Evolutionary conservation across 768 basidiomycete species (phyloP).

Genomic region (Auriscalpium vulgare): DNA sequence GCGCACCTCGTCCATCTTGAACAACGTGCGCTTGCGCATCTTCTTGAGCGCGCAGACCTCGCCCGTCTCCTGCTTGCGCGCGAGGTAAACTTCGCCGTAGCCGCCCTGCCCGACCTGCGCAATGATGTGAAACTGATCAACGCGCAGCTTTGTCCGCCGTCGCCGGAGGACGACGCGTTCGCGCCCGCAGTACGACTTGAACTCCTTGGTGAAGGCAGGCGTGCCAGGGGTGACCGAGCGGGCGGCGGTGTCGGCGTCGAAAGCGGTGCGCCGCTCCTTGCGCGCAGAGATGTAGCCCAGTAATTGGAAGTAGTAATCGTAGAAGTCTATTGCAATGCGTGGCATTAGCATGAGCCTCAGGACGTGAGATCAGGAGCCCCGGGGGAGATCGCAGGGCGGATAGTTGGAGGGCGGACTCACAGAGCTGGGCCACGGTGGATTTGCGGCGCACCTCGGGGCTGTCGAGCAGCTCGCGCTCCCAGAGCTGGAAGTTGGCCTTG

Average conservation of each 20-base stretch:
- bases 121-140: constrained; percentile 97
- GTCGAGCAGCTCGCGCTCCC: constrained; percentile 83
- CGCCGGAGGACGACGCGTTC: constrained; percentile 90
- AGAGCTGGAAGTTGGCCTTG: constrained; percentile 51
- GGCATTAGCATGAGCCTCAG: neutral
- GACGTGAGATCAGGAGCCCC: neutral
- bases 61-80: constrained; percentile 89
- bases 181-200: constrained; percentile 87
- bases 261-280: constrained; percentile 74
- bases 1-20: constrained; percentile 95
- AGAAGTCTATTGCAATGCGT: no score
- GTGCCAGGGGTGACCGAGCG: constrained; percentile 40
- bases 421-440: constrained; percentile 94
- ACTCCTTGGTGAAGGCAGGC: constrained; percentile 64
- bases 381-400: neutral
- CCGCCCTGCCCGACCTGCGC: constrained; percentile 99
- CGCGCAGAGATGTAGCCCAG: constrained; percentile 84
- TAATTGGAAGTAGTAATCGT: constrained; percentile 97
- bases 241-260: constrained; percentile 72
- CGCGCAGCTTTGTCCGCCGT: constrained; percentile 83
- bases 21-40: constrained; percentile 89
- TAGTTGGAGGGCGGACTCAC: constrained; percentile 38
- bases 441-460: constrained; percentile 88
- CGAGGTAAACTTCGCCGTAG: constrained; percentile 96
- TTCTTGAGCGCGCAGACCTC: constrained; percentile 97